Percentiles rank a stretch among this genome's conserved stretches.
phyloP scores from a whole-genome alignment of 768 basidiomycete species.

The Boletus subcaerulescens region DNA sequence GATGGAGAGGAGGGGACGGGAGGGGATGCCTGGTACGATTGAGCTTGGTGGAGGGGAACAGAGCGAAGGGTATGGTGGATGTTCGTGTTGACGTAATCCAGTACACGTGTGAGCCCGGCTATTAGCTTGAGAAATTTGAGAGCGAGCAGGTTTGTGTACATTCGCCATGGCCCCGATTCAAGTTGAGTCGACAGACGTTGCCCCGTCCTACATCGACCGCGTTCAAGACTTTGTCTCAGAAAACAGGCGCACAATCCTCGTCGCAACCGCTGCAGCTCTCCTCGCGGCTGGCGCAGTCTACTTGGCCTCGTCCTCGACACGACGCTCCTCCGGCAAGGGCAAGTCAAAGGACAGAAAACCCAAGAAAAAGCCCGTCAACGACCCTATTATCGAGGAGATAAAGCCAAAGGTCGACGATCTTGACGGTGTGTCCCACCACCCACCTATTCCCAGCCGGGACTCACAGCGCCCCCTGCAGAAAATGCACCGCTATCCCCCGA shows the following conservation, averaged over 20 bases:
- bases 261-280: conserved; percentile 70
- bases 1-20: conserved; percentile 3
- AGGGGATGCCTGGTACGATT: conserved; percentile 45
- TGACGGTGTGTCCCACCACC: conserved; percentile 26
- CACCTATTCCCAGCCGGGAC: background rate
- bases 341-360: conserved; percentile 45
- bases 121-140: conserved; percentile 5
- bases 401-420: conserved; percentile 42
- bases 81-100: conserved; percentile 35
- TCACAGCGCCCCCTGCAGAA: conserved; percentile 27
- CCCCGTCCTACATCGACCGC: conserved; percentile 51
- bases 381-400: conserved; percentile 79
- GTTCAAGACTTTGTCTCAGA: conserved; percentile 68
- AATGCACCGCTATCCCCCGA: conserved; percentile 47
- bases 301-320: conserved; percentile 50
- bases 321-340: conserved; percentile 38
- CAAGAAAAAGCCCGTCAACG: conserved; percentile 58
- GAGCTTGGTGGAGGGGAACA: conserved; percentile 21
- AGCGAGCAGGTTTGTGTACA: too few species aligned
- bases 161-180: conserved; percentile 25
- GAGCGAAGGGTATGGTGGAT: conserved; percentile 6
- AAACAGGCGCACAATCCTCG: conserved; percentile 71
- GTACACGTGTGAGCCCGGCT: conserved; percentile 7
- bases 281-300: conserved; percentile 72
- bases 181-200: background rate